Evolutionary conservation across 352 stramenopile genomes (phyloP).

Genomic region (Phytophthora fragariaefolia): DNA sequence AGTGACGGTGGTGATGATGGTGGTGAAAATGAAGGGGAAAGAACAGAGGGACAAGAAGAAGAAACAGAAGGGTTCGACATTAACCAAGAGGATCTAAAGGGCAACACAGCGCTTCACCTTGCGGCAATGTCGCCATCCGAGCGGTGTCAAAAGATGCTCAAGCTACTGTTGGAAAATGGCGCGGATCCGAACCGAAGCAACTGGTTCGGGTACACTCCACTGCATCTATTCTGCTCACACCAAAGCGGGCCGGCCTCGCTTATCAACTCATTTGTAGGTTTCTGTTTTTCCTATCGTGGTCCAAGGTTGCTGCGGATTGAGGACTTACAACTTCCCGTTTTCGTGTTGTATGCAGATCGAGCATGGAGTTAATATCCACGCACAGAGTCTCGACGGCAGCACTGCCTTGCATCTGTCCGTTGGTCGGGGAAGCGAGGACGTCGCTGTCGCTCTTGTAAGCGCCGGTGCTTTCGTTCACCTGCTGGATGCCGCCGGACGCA

Average conservation of each 20-base stretch:
- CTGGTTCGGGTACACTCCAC: constrained; percentile 87
- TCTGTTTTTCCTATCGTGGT: neutral
- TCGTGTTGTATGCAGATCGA: constrained; percentile 60
- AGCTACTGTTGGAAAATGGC: constrained; percentile 82
- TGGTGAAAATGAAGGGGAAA: neutral
- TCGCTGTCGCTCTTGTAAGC: constrained; percentile 74
- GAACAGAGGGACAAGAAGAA: constrained; percentile 30
- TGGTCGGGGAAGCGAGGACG: constrained; percentile 73
- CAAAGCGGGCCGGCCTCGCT: constrained; percentile 72
- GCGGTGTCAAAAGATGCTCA: constrained; percentile 83
- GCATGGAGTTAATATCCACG: constrained; percentile 77
- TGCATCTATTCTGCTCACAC: constrained; percentile 89
- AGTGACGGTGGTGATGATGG: constrained; percentile 6
- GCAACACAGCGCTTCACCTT: constrained; percentile 83
- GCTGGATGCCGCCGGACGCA: constrained; percentile 80
- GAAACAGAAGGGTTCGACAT: constrained; percentile 59
- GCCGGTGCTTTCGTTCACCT: constrained; percentile 82
- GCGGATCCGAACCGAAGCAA: constrained; percentile 78
- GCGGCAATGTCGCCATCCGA: constrained; percentile 85
- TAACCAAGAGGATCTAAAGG: constrained; percentile 85
- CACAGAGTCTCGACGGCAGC: constrained; percentile 84
- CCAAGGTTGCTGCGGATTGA: neutral
- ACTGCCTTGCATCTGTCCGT: constrained; percentile 85
- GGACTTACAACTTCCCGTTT: neutral
- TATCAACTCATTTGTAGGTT: constrained; percentile 85